Base-by-base conservation (phyloP, 106 monocot genomes). In the Allium cepa region DNA sequence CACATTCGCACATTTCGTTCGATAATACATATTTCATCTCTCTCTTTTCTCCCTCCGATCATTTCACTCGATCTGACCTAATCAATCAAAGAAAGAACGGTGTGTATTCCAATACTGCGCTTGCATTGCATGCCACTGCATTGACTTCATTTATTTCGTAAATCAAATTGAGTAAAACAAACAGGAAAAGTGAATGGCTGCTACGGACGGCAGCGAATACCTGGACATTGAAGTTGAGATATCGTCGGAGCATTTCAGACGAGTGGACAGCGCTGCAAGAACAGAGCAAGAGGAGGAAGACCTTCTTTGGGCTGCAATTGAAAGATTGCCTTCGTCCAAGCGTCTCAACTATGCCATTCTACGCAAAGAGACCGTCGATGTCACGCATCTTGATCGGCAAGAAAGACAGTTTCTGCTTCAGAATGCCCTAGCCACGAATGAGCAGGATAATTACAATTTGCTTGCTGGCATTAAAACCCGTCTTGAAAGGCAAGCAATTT, bases 401-500 rank as follows among this genome's bases (percentile, higher is more conserved):
- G 74, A 60, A 10, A 67, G 82, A 1, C 59, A 79, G 64, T 59
- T 46, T 12, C 63, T 86, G 12, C 62, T 86, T 15, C 52, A 56
- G 12, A 69, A 79, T 28, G 82, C 82, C 15, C 52, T 86, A 53
- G 79, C 79, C 63, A 86, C 86, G 71, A 69, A 60, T 56, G 86
- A 82, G 10, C 86, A 77, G 73, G 86, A 86, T 76, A 86, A 86
- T 71, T 82, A 71, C 79, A 76, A 76, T 28, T 70, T 86, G 57
- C 47, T 86, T 13, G 53, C 69, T 18, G 69, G 66, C 52, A 76
- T 82, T 58, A 79, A 79, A 53, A 50, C 55, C 15, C 79, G 79
- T 8, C 16, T 62, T 10, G 10, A 13, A 8, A 62, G 62, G 62
- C 17, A 10, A 62, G 36, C 36, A 36, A 36, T 36, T 36, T 36